Conservation (phyloP, 257 asterid species). For the Solanum gandarillasii region DNA sequence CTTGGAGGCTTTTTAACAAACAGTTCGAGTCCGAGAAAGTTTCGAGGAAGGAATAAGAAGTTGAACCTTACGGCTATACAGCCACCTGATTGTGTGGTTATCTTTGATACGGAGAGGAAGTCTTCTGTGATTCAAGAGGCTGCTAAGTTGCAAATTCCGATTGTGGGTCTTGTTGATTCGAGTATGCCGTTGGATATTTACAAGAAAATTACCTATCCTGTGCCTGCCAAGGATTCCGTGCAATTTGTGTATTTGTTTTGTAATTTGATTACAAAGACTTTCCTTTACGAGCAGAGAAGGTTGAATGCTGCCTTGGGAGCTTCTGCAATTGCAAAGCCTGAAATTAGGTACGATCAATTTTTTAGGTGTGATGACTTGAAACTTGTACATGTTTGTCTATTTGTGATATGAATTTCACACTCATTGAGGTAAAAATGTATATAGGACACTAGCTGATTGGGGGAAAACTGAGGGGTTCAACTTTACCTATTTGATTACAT, state of each 20-base stretch:
- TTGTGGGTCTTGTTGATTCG: constrained; percentile 86
- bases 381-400: background rate
- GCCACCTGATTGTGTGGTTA: constrained; percentile 84
- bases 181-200: constrained; percentile 79
- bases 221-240: constrained; percentile 82
- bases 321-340: constrained; percentile 14
- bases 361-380: background rate
- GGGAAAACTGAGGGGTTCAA: background rate
- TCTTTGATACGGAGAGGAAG: constrained; percentile 78
- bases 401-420: background rate
- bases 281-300: constrained; percentile 60
- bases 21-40: constrained; percentile 74
- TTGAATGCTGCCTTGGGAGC: constrained; percentile 20
- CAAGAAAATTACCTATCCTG: constrained; percentile 72
- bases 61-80: constrained; percentile 49
- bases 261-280: constrained; percentile 88
- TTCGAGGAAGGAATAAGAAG: constrained; percentile 78
- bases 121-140: constrained; percentile 82
- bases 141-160: constrained; percentile 64
- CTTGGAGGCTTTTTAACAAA: constrained; percentile 91
- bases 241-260: constrained; percentile 90
- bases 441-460: background rate
- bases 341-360: constrained; percentile 18
- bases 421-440: no score
- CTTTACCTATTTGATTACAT: background rate